Conservation (phyloP, 306 rosid genomes). For the Trifolium dubium region DNA sequence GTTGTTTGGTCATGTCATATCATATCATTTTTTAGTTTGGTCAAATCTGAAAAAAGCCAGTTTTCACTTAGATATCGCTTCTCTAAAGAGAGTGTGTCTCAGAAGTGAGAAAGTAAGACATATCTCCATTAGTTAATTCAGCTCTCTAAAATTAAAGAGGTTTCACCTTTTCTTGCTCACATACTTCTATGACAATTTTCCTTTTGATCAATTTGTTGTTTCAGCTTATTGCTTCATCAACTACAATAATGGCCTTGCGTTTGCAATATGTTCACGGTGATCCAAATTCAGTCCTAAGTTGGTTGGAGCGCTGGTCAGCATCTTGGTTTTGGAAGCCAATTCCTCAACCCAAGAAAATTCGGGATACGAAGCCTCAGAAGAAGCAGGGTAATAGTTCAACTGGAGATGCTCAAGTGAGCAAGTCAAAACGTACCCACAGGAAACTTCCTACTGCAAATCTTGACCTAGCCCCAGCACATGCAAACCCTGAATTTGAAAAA, state of each 20-base stretch:
- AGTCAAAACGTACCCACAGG: constrained; percentile 74
- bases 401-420: constrained; percentile 67
- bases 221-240: constrained; percentile 79
- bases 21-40: neutral
- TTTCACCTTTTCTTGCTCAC: neutral
- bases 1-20: neutral
- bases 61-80: neutral
- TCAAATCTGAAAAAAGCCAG: neutral
- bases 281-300: constrained; percentile 79
- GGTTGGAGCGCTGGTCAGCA: constrained; percentile 91
- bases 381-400: constrained; percentile 56
- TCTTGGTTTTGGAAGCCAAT: constrained; percentile 81
- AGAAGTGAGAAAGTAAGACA: constrained; percentile 1
- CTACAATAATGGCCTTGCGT: constrained; percentile 64
- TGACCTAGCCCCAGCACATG: constrained; percentile 57
- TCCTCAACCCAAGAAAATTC: constrained; percentile 75
- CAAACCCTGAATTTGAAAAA: constrained; percentile 80
- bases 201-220: constrained; percentile 40
- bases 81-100: neutral
- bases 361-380: constrained; percentile 67
- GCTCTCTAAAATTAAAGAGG: neutral
- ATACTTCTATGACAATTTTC: constrained; percentile 6
- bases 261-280: constrained; percentile 73
- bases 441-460: constrained; percentile 61
- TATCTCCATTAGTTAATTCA: neutral